Percentiles rank a stretch among this genome's conserved stretches.
Evolutionary conservation across 2,329 filamentous ascomycete species (phyloP).

Genomic region (Aspergillus sp.): DNA sequence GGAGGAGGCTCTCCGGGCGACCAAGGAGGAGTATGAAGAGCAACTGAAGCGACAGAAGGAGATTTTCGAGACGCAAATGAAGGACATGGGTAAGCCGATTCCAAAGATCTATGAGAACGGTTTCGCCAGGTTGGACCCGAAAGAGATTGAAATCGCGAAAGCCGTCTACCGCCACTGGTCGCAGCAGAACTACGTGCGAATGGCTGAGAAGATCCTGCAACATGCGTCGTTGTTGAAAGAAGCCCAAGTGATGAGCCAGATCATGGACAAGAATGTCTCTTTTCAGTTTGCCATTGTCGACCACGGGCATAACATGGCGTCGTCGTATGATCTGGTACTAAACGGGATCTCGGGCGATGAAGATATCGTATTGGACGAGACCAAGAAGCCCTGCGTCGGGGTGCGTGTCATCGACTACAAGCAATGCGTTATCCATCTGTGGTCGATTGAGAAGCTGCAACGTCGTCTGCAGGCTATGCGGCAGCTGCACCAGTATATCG

Average conservation of each 20-base stretch:
- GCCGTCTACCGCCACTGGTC: constrained; percentile 67
- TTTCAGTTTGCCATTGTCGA: constrained; percentile 95
- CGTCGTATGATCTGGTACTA: constrained; percentile 92
- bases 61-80: constrained; percentile 74
- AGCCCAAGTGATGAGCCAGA: constrained; percentile 95
- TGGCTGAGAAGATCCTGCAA: constrained; percentile 86
- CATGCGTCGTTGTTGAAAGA: constrained; percentile 85
- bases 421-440: constrained; percentile 75
- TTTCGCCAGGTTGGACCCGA: constrained; percentile 53
- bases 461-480: constrained; percentile 85
- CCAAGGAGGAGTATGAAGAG: constrained; percentile 83
- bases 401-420: constrained; percentile 88
- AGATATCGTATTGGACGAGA: constrained; percentile 70
- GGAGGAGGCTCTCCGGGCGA: constrained; percentile 67
- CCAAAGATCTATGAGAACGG: constrained; percentile 44
- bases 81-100: constrained; percentile 57
- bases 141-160: constrained; percentile 63
- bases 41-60: constrained; percentile 76
- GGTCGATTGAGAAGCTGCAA: constrained; percentile 89
- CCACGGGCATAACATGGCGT: constrained; percentile 76
- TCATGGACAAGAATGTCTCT: constrained; percentile 83
- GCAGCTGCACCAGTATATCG: constrained; percentile 92
- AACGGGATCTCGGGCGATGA: constrained; percentile 84
- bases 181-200: constrained; percentile 76
- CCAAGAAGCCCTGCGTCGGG: constrained; percentile 81